A percentile compares a stretch with the other conserved stretches of the same genome.
phyloP scores from a whole-genome alignment of 2,329 filamentous ascomycete genomes.

The Talaromyces sp. region DNA sequence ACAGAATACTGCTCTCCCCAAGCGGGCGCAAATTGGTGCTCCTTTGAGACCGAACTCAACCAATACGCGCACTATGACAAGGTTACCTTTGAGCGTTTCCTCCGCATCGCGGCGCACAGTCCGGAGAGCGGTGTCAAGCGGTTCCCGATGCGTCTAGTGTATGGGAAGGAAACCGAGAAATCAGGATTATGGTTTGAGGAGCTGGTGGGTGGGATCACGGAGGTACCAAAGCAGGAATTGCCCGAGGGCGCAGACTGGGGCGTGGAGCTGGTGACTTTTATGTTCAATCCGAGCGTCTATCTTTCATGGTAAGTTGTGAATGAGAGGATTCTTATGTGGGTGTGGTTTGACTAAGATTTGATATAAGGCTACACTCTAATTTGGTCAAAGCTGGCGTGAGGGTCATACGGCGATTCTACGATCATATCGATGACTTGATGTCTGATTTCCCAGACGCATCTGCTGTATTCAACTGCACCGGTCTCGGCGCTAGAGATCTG shows the following conservation, averaged over 20 bases:
- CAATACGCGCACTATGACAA: conserved; percentile 5
- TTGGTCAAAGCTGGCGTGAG: conserved; percentile 5
- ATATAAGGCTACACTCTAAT: conserved; percentile 5
- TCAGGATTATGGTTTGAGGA: conserved; percentile 5
- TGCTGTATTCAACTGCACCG: conserved; percentile 12
- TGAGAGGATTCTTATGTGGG: neutral
- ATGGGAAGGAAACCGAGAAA: neutral
- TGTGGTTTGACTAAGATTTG: neutral
- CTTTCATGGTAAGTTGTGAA: conserved; percentile 6
- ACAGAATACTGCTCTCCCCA: conserved; percentile 11
- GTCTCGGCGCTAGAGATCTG: conserved; percentile 4
- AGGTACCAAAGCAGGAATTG: conserved; percentile 7
- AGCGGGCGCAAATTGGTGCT: conserved; percentile 9
- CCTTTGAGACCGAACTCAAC: conserved; percentile 7
- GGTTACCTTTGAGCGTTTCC: conserved; percentile 7
- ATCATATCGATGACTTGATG: conserved; percentile 6
- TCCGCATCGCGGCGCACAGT: conserved; percentile 1
- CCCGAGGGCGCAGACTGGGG: conserved; percentile 9
- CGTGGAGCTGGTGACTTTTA: conserved; percentile 7
- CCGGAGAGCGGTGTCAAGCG: conserved; percentile 10
- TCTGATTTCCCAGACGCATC: conserved; percentile 9
- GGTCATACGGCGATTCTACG: conserved; percentile 3
- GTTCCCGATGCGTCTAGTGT: conserved; percentile 4
- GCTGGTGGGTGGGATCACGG: conserved; percentile 5
- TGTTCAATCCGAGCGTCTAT: conserved; percentile 7